A percentile compares a stretch with the other conserved stretches of the same genome.
Conservation (phyloP, 2,329 filamentous ascomycete species). For the Emericellopsis atlantica region DNA sequence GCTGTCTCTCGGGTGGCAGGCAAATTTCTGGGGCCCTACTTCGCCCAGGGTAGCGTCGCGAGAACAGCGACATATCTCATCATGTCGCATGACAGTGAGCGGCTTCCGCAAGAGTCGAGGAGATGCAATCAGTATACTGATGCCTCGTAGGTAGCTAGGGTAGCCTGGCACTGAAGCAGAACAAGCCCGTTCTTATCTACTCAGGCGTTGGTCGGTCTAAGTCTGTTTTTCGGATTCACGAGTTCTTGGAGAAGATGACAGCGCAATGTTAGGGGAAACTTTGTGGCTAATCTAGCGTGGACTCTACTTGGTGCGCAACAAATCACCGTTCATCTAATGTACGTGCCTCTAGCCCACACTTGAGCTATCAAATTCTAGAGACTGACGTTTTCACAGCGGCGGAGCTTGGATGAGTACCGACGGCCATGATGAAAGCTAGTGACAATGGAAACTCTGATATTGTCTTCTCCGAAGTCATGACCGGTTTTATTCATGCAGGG, state of each 20-base stretch:
- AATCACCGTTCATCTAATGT: constrained; percentile 55
- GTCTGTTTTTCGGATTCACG: constrained; percentile 39
- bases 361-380: background rate
- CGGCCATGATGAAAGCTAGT: constrained; percentile 41
- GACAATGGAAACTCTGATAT: constrained; percentile 20
- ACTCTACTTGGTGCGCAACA: constrained; percentile 41
- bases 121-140: too few species aligned
- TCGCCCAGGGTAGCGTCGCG: constrained; percentile 39
- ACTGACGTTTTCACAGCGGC: constrained; percentile 13
- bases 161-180: constrained; percentile 42
- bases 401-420: constrained; percentile 51
- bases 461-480: constrained; percentile 53
- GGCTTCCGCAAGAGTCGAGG: too few species aligned
- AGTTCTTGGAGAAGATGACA: constrained; percentile 39
- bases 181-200: constrained; percentile 47
- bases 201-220: constrained; percentile 42
- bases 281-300: constrained; percentile 46
- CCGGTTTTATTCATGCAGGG: constrained; percentile 44
- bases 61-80: constrained; percentile 52
- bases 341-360: constrained; percentile 8
- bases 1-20: constrained; percentile 22
- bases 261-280: constrained; percentile 45
- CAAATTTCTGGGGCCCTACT: constrained; percentile 46
- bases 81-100: constrained; percentile 51
- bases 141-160: constrained; percentile 38